Evolutionary conservation across 306 rosid species (phyloP), one percentile per base, ranked within the genome.

Genomic region (Acacia acuminata): DNA sequence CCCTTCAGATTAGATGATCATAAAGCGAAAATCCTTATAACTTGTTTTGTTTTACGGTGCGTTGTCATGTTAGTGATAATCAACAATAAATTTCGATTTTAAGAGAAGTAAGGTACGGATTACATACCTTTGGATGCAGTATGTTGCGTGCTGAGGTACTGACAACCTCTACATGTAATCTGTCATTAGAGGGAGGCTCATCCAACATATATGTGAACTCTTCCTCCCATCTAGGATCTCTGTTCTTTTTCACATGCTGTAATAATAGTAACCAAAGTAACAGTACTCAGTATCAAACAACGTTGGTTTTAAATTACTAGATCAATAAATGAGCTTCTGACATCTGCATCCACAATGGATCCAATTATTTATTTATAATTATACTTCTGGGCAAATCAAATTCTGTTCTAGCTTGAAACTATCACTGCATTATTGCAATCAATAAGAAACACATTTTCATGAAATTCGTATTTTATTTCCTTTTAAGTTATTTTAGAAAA

Each of bases 191-290:
- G 38, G 98, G 98, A 84, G 97, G 94, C 76, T 93, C 91, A 15
- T 93, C 94, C 78, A 90, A 82, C 86, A 58, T 74, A 83, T 90
- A 93, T 42, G 86, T 81, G 64, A 95, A 95, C 76, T 95, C 96
- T 73, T 95, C 97, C 42, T 86, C 97, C 98, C 98, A 95, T 67
- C 97, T 89, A 17, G 98, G 98, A 86, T 95, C 97, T 84, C 95
- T 90, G 83, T 79, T 93, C 86, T 92, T 95, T 81, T 92, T 95
- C 75, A 95, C 22, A 30, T 5, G 81, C 97, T 94, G 77, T 51
- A 85, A 50, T 30, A 30, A 30, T 22, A 47, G 51, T 68, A 58
- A 71, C 78, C 77, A 56, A 24, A 50, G 8, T 36, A 40, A 32
- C 22, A 38, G 12, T 47, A 76, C 15, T 42, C 22, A 64, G 9